Evolutionary conservation across 768 basidiomycete genomes (phyloP), one percentile per base, ranked within the genome.

Genomic region (Solioccasus polychromus): DNA sequence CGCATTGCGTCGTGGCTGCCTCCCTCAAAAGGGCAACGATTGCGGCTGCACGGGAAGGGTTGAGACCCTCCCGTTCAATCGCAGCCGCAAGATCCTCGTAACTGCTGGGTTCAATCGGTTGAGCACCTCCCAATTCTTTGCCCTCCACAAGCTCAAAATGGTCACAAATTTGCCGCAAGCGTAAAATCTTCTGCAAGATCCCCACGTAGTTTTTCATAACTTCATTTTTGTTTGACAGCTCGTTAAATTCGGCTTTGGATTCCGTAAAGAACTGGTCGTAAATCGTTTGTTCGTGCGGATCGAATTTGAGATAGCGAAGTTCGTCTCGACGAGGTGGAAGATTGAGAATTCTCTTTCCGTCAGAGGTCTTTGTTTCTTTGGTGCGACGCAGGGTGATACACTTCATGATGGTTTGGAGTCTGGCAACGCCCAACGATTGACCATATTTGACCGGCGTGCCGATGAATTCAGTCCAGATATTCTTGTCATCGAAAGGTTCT

Each of bases 151-250:
- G 77, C 58, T 92, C 91, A 56, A 79, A 90, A 67, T 99, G 95
- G 62, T 97, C 93, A 68, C 96, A 99, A 39, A 98, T 98, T 71
- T 98, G 95, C 43, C 96, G 88, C 36, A 99, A 77, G 19, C 94
- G 89, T 42, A 99, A 74, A 47, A 98, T 90, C 74, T 94, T 93
- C 68, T 97, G 95, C 54, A 99, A 68, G 58, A 99, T 95, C 44
- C 92, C 92, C 54, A 96, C 96, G 61, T 95, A 96, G 62, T 96
- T 97, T 78, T 96, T 96, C 85, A 94, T 90, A 42, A 96, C 86
- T 64, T 92, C 88, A 57, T 94, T 92, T 67, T 87, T 90, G 66
- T 83, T 75, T 24, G 87, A 82, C 53, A 97, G 73, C 60, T 90
- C 83, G 50, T 81, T 82, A 65, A 97, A 97, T 68, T 94, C 89